Percentiles rank a stretch among this genome's conserved stretches.
phyloP scores from a whole-genome alignment of 306 rosid species.

The Prinsepia uniflora region DNA sequence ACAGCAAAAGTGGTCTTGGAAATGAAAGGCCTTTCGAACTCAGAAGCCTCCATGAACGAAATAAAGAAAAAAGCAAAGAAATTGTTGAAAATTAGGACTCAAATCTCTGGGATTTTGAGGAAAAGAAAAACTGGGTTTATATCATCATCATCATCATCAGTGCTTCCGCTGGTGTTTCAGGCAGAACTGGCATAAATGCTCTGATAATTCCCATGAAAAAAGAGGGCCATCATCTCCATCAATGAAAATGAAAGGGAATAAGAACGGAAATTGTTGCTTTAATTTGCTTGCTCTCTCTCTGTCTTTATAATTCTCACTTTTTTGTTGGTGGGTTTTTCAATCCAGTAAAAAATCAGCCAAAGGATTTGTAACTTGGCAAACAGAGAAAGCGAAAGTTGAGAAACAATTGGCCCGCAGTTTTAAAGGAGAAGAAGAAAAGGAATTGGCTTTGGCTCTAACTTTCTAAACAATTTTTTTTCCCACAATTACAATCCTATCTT shows the following conservation, averaged over 20 bases:
- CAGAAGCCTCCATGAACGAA: slow-evolving; percentile 37
- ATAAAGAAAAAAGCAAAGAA: not conserved
- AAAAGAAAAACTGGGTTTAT: slow-evolving; percentile 7
- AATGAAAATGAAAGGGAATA: not conserved
- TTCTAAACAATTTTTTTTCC: not conserved
- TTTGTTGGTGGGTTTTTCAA: slow-evolving; percentile 22
- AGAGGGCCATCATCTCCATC: slow-evolving; percentile 18
- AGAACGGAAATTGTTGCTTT: not conserved
- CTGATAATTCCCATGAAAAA: slow-evolving; percentile 31
- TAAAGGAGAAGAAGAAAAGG: slow-evolving; percentile 14
- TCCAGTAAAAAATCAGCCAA: slow-evolving; percentile 24
- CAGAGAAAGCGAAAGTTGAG: slow-evolving; percentile 30
- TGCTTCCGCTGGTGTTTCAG: slow-evolving; percentile 4
- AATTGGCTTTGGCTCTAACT: slow-evolving; percentile 18
- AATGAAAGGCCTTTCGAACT: slow-evolving; percentile 22
- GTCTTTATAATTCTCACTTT: slow-evolving; percentile 8
- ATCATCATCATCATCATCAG: not conserved
- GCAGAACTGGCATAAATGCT: slow-evolving; percentile 32
- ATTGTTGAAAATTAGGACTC: slow-evolving; percentile 13
- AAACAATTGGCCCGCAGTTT: slow-evolving; percentile 21
- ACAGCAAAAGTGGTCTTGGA: no score
- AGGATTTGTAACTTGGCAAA: slow-evolving; percentile 32
- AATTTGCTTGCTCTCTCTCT: not conserved
- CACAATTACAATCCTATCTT: no score
- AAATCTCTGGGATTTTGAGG: slow-evolving; percentile 29